Conservation (phyloP, 2,329 filamentous ascomycete genomes). For the Verticillium klebahnii region DNA sequence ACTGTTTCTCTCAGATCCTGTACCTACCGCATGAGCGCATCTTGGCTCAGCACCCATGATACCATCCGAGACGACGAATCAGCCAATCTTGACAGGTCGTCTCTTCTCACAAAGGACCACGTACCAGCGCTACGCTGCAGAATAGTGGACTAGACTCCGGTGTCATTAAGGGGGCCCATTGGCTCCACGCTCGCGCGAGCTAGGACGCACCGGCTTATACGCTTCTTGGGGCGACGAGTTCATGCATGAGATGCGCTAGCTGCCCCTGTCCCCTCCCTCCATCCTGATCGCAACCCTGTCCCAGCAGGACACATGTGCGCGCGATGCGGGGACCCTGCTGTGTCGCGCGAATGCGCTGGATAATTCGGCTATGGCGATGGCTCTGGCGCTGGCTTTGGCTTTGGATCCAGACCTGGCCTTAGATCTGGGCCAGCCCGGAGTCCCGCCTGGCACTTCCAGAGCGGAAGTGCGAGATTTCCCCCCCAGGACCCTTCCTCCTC, state of each 20-base stretch:
- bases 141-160: not conserved
- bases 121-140: not conserved
- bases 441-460: not conserved
- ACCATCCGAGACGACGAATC: not conserved
- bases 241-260: not conserved
- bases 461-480: not conserved
- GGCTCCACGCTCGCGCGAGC: not conserved
- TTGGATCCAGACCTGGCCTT: not conserved
- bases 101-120: not conserved
- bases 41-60: not conserved
- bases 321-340: not conserved
- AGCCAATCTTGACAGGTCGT: not conserved
- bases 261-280: not conserved
- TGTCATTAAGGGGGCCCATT: not conserved
- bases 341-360: not conserved
- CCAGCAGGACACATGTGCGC: not conserved
- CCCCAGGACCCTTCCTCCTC: not conserved
- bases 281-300: not conserved
- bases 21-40: not conserved
- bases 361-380: not conserved
- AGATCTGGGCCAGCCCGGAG: not conserved
- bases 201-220: not conserved
- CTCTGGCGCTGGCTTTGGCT: not conserved
- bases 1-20: not conserved
- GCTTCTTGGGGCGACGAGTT: not conserved